Conservation (phyloP, 208 protist genomes). For the Pavlovales sp. region DNA sequence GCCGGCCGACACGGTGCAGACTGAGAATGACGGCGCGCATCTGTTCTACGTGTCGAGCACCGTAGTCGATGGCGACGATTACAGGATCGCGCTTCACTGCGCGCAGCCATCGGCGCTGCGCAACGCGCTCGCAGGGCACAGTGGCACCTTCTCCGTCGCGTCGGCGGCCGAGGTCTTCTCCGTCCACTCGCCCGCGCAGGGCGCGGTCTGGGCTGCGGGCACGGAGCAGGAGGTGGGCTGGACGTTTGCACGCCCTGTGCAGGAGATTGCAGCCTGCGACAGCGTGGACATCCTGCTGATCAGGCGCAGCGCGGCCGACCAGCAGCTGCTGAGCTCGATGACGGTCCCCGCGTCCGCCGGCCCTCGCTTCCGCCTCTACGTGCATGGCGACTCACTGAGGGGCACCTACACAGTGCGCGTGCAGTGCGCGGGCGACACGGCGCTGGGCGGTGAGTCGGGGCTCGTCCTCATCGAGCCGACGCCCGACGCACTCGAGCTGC, state of each 20-base stretch:
- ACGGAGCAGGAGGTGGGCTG: background rate
- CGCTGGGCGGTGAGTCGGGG: background rate
- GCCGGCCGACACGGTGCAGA: background rate
- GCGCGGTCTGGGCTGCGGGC: background rate
- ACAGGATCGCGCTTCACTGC: background rate
- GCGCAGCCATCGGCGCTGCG: background rate
- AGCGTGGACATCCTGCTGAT: background rate
- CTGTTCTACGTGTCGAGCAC: background rate
- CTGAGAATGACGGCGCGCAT: background rate
- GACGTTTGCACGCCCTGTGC: background rate
- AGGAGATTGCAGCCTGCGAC: background rate
- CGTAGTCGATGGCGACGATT: background rate
- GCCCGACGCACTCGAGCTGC: background rate
- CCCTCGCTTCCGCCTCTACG: background rate
- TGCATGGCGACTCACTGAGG: no score
- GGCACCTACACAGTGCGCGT: background rate
- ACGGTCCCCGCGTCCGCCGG: background rate
- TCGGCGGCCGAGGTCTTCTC: background rate
- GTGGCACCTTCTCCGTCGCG: background rate
- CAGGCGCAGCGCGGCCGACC: background rate
- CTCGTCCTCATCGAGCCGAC: background rate
- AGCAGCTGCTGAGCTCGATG: background rate
- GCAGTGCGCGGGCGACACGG: background rate
- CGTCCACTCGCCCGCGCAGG: background rate
- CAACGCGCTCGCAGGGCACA: background rate